These are phyloP conservation scores for Durio zibethinus DNA, from an alignment of 345 rosid genomes.

Conservation along the genomic window DNA sequence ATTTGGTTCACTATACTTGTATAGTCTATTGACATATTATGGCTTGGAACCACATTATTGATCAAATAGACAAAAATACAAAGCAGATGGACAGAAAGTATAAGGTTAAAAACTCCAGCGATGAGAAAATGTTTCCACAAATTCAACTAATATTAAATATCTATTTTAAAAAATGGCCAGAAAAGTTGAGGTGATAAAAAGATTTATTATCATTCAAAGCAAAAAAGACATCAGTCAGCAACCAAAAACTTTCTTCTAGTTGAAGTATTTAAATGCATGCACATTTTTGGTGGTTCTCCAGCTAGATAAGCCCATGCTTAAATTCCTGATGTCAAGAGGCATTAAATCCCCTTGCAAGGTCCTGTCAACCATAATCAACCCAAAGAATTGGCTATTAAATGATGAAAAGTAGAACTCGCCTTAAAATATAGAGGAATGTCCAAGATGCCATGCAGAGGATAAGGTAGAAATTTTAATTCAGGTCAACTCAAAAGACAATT, in stretches of 20 bases:
- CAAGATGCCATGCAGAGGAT: background rate
- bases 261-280: background rate
- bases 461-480: background rate
- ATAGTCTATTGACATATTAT: background rate
- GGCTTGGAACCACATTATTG: background rate
- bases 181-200: background rate
- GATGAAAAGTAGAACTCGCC: background rate
- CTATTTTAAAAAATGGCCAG: background rate
- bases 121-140: background rate
- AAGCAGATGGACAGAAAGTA: background rate
- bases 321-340: background rate
- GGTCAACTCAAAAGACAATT: background rate
- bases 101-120: background rate
- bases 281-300: background rate
- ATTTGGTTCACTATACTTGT: background rate
- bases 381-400: background rate
- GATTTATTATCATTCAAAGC: background rate
- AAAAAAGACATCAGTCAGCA: background rate
- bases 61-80: background rate
- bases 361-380: background rate
- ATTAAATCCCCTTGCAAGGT: background rate
- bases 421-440: background rate
- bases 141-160: background rate
- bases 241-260: background rate
- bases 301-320: conserved; percentile 1